A percentile compares a stretch with the other conserved stretches of the same genome.
Conservation (phyloP, 2,329 filamentous ascomycete species). For the Alternaria incomplexa region DNA sequence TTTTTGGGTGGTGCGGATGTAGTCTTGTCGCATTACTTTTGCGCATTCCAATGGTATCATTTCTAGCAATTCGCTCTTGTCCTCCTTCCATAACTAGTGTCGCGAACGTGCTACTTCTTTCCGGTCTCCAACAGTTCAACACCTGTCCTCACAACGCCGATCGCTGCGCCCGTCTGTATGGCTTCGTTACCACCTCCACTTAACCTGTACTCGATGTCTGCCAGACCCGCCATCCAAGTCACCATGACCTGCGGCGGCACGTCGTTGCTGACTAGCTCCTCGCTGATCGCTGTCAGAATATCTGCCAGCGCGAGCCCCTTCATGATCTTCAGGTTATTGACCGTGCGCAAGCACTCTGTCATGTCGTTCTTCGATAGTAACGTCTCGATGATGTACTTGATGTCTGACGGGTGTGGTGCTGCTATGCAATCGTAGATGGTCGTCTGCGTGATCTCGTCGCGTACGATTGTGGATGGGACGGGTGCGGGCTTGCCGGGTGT, state of each 20-base stretch:
- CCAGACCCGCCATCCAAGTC: constrained; percentile 87
- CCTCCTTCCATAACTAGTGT: neutral
- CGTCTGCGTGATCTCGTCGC: constrained; percentile 88
- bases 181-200: constrained; percentile 85
- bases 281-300: constrained; percentile 84
- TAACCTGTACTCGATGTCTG: constrained; percentile 90
- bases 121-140: constrained; percentile 68
- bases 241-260: constrained; percentile 88
- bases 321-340: constrained; percentile 83
- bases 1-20: neutral
- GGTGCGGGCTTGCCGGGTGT: constrained; percentile 55
- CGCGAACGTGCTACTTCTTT: constrained; percentile 22
- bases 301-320: constrained; percentile 92
- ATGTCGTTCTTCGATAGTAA: constrained; percentile 86
- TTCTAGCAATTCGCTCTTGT: neutral
- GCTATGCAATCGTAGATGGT: constrained; percentile 98
- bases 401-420: constrained; percentile 88
- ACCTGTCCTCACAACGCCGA: constrained; percentile 85
- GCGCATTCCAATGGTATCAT: constrained; percentile 14
- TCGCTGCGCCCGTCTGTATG: constrained; percentile 90
- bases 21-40: neutral
- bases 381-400: constrained; percentile 81
- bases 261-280: constrained; percentile 81
- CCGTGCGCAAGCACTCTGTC: constrained; percentile 83
- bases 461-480: constrained; percentile 66